Evolutionary conservation across 2,329 filamentous ascomycete species (phyloP).

Genomic region (Penicillium sp.): DNA sequence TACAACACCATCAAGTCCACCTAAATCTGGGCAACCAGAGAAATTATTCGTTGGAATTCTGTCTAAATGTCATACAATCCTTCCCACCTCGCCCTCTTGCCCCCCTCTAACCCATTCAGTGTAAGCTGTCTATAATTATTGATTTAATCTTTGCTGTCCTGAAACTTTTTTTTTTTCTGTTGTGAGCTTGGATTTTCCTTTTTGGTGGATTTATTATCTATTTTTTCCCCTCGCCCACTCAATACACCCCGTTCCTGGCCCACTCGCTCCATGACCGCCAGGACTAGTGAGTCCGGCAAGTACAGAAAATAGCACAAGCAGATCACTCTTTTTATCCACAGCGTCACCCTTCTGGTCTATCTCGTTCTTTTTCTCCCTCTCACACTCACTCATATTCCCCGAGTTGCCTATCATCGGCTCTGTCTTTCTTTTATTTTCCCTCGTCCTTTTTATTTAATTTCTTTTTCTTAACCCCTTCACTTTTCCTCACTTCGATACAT

Average conservation of each 20-base stretch:
- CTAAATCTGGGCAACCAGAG: no score
- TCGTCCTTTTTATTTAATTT: constrained; percentile 24
- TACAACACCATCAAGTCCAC: no score
- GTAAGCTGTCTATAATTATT: no score
- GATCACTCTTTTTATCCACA: constrained; percentile 35
- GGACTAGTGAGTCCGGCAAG: constrained; percentile 25
- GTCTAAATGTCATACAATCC: no score
- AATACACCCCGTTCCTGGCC: constrained; percentile 20
- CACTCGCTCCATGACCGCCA: constrained; percentile 18
- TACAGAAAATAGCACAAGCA: constrained; percentile 28
- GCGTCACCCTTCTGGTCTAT: constrained; percentile 19
- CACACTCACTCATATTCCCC: constrained; percentile 9
- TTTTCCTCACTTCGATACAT: constrained; percentile 18
- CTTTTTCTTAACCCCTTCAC: constrained; percentile 17
- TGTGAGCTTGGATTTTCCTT: background rate
- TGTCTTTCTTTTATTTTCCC: constrained; percentile 31
- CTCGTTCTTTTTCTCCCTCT: constrained; percentile 15
- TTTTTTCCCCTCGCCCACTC: constrained; percentile 13
- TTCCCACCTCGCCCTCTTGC: no score
- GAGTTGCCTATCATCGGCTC: constrained; percentile 20
- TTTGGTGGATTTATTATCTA: background rate
- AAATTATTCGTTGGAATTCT: no score
- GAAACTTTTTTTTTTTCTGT: background rate
- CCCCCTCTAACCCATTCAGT: no score
- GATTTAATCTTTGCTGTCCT: no score